Percentiles rank a stretch among this genome's conserved stretches.
These are phyloP conservation scores for Exobasidium rhododendri DNA, from an alignment of 1,284 basidiomycete genomes.

Conservation along the genomic window DNA sequence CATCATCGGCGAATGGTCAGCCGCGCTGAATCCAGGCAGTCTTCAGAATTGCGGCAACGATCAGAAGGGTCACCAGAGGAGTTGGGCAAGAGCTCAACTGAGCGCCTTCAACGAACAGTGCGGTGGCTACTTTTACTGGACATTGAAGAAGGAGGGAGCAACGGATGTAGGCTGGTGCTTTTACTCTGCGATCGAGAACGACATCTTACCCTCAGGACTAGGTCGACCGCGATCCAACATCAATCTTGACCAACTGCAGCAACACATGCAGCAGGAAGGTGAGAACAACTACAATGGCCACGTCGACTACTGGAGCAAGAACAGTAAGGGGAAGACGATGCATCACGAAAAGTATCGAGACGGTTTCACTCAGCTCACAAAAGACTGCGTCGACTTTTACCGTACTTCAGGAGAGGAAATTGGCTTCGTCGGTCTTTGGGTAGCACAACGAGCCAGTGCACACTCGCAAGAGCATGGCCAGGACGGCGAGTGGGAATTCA, in stretches of 20 bases:
- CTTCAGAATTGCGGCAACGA: slow-evolving; percentile 47
- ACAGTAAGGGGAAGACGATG: slow-evolving; percentile 56
- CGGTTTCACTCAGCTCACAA: slow-evolving; percentile 70
- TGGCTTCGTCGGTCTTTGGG: slow-evolving; percentile 66
- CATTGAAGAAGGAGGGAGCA: slow-evolving; percentile 69
- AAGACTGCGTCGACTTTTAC: slow-evolving; percentile 65
- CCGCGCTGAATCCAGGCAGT: slow-evolving; percentile 69
- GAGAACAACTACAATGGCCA: slow-evolving; percentile 59
- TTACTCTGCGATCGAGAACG: slow-evolving; percentile 66
- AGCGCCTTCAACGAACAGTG: slow-evolving; percentile 66
- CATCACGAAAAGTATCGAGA: slow-evolving; percentile 68
- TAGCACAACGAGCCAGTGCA: slow-evolving; percentile 59
- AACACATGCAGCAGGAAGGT: slow-evolving; percentile 45
- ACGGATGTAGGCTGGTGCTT: slow-evolving; percentile 77
- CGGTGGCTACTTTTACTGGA: slow-evolving; percentile 84
- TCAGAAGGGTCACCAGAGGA: slow-evolving; percentile 56
- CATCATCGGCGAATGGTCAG: slow-evolving; percentile 75
- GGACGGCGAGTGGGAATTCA: slow-evolving; percentile 55
- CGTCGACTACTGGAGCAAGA: slow-evolving; percentile 59
- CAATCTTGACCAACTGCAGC: neutral
- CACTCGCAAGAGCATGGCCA: slow-evolving; percentile 58
- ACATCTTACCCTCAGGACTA: slow-evolving; percentile 61
- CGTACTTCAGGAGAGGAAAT: slow-evolving; percentile 59
- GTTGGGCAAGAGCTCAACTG: slow-evolving; percentile 65
- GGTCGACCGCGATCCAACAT: neutral